Conservation (phyloP, 2,329 filamentous ascomycete species). For the Phyllosticta citrichinensis region DNA sequence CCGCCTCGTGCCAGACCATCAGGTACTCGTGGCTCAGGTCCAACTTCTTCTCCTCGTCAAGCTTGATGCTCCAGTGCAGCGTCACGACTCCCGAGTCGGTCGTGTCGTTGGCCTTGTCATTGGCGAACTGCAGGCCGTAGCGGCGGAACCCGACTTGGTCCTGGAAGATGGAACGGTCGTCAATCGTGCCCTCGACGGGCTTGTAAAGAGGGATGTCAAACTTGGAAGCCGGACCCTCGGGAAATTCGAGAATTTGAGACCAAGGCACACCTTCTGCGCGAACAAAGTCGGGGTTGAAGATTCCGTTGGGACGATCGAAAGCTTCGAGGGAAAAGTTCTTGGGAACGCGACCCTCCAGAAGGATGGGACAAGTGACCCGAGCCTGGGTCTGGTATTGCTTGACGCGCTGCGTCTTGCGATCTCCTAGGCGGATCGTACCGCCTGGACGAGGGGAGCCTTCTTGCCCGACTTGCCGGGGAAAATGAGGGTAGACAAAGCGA, state of each 20-base stretch:
- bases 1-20: constrained; percentile 34
- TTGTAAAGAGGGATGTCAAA: constrained; percentile 37
- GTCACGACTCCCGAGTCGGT: constrained; percentile 48
- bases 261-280: constrained; percentile 44
- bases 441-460: not conserved
- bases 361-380: constrained; percentile 16
- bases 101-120: constrained; percentile 42
- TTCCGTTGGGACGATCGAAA: constrained; percentile 15
- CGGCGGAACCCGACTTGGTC: constrained; percentile 52
- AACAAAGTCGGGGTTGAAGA: constrained; percentile 43
- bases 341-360: constrained; percentile 21
- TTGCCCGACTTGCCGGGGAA: not conserved
- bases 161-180: constrained; percentile 49
- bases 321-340: constrained; percentile 14
- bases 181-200: constrained; percentile 46
- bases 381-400: not conserved
- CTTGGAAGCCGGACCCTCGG: constrained; percentile 30
- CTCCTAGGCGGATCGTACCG: not conserved
- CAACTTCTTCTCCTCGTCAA: constrained; percentile 41
- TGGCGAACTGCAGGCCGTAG: constrained; percentile 45
- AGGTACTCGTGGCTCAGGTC: constrained; percentile 55
- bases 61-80: constrained; percentile 50
- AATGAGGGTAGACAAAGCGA: not conserved
- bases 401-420: not conserved
- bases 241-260: constrained; percentile 42